Evolutionary conservation across 1,284 basidiomycete species (phyloP), one percentile per base, ranked within the genome.

Genomic region (Trametes versicolor): DNA sequence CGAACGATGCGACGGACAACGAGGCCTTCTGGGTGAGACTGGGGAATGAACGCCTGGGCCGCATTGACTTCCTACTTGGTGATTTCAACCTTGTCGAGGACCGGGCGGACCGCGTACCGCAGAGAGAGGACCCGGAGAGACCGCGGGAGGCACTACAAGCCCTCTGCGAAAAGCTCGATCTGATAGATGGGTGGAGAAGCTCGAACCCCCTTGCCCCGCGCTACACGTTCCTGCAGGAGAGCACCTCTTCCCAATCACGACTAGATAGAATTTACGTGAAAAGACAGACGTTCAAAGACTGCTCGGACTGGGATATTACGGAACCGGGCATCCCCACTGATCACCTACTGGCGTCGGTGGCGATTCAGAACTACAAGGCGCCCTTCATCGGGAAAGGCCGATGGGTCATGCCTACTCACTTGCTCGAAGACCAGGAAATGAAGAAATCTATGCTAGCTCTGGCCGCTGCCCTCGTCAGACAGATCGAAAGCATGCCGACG

Each of bases 321-420:
- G 52, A 54, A 1, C 21, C 52, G 0, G 52, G 52, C 5, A 7
- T 39, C 4, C 36, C 34, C 8, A 54, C 52, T 8, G 52, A 54
- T 23, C 52, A 54, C 13, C 34, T 9, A 17, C 3, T 54, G 52
- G 37, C 25, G 6, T 4, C 36, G 4, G 52, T 54, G 2, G 15
- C 36, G 4, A 17, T 54, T 4, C 36, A 21, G 17, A 25, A 54
- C 15, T 17, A 27, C 4, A 29, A 21, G 17, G 52, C 34, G 2
- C 52, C 52, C n/a, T 54, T 36, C 9, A 25, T 37, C 9, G 52
- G 52, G 12, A 54, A 41, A 39, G 52, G 52, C 4, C 34, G 52
- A 1, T 54, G 52, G 52, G 10, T n/a, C 12, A 23, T 54, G 21
- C 52, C 32, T 17, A 4, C 23, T 2, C 52, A 39, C 17, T 21